A percentile compares a stretch with the other conserved stretches of the same genome.
phyloP scores from a whole-genome alignment of 768 basidiomycete genomes.

The Trametes cingulata region DNA sequence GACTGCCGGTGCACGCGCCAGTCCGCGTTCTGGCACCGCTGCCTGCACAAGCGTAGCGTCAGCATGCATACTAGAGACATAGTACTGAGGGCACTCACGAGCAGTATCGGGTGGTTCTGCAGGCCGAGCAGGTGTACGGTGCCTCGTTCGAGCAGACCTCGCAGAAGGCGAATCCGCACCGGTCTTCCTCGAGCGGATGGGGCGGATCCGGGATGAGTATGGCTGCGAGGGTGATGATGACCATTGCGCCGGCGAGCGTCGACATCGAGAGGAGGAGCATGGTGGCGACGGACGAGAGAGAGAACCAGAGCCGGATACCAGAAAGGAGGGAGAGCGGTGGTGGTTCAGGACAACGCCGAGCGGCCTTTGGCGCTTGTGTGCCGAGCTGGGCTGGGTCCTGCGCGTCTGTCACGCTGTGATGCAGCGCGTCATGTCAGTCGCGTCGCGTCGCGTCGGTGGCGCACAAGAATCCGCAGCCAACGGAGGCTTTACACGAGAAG shows the following conservation, averaged over 20 bases:
- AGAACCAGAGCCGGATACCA: background rate
- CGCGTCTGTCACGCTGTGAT: conserved; percentile 16
- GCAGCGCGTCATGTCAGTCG: background rate
- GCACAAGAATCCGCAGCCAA: background rate
- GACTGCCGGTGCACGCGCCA: conserved; percentile 38
- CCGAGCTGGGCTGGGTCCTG: background rate
- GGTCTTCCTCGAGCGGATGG: conserved; percentile 18
- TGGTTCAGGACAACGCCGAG: conserved; percentile 18
- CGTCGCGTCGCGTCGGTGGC: conserved; percentile 10
- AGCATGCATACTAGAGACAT: background rate
- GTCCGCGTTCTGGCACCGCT: conserved; percentile 32
- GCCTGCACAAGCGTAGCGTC: background rate
- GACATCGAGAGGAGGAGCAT: conserved; percentile 21
- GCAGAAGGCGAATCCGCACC: conserved; percentile 19
- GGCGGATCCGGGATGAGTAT: conserved; percentile 18
- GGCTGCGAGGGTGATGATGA: conserved; percentile 18
- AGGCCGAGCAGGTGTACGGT: conserved; percentile 20
- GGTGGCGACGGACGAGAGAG: background rate
- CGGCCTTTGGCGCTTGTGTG: background rate
- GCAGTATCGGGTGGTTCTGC: conserved; percentile 24
- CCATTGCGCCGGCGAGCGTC: conserved; percentile 20
- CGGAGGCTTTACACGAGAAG: too few species aligned
- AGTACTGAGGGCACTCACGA: conserved; percentile 6
- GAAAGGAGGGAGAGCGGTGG: conserved; percentile 2
- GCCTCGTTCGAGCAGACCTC: conserved; percentile 21